Conservation (phyloP, 1,139 yeast genomes). For the Arxiozyma telluris region DNA sequence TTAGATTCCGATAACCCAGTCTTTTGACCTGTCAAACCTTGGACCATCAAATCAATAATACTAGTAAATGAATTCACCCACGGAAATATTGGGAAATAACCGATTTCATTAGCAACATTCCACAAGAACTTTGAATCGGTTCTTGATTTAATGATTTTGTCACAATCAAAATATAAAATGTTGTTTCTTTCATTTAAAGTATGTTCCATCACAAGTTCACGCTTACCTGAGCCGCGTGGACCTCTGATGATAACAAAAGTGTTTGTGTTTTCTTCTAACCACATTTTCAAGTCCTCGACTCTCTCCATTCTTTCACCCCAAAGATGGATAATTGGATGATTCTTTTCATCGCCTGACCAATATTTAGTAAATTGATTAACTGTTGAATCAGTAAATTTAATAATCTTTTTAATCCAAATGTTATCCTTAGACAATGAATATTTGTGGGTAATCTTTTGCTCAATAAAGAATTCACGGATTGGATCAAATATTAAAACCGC, state of each 20-base stretch:
- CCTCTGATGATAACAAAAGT: slow-evolving; percentile 87
- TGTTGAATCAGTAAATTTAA: slow-evolving; percentile 33
- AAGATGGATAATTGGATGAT: slow-evolving; percentile 36
- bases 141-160: slow-evolving; percentile 58
- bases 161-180: slow-evolving; percentile 72
- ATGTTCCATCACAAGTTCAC: slow-evolving; percentile 65
- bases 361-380: slow-evolving; percentile 34
- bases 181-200: slow-evolving; percentile 50
- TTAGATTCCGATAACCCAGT: slow-evolving; percentile 82
- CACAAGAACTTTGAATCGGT: slow-evolving; percentile 62
- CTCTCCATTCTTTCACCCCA: slow-evolving; percentile 69
- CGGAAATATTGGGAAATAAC: slow-evolving; percentile 88
- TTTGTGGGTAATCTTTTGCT: slow-evolving; percentile 57
- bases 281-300: slow-evolving; percentile 58
- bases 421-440: slow-evolving; percentile 35
- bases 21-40: slow-evolving; percentile 88
- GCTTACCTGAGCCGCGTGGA: slow-evolving; percentile 90
- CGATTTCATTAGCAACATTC: slow-evolving; percentile 64
- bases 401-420: slow-evolving; percentile 28
- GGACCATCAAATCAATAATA: slow-evolving; percentile 76
- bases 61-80: slow-evolving; percentile 80
- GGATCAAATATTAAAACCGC: slow-evolving; percentile 91
- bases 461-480: slow-evolving; percentile 71
- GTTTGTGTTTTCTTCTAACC: slow-evolving; percentile 69
- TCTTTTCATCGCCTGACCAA: slow-evolving; percentile 30